These are phyloP conservation scores for Dothistroma septosporum DNA, from an alignment of 2,329 filamentous ascomycete genomes.

Conservation along the genomic window DNA sequence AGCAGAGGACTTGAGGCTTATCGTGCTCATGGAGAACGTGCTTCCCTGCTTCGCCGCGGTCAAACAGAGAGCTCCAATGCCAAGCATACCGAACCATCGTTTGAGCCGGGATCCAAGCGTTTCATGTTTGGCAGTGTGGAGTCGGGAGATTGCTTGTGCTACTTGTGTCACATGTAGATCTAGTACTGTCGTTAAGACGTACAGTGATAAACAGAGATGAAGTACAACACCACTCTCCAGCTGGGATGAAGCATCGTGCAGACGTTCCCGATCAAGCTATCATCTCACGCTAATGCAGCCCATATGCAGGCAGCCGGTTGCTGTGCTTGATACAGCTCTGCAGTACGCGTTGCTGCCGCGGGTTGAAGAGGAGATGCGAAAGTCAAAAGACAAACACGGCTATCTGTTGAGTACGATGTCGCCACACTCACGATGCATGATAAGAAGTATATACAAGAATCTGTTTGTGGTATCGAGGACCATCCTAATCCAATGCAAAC, in stretches of 20 bases:
- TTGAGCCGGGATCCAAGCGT: neutral
- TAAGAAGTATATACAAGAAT: neutral
- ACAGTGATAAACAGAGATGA: neutral
- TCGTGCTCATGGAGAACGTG: neutral
- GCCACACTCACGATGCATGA: neutral
- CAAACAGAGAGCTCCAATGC: neutral
- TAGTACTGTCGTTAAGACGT: too few relatives aligned
- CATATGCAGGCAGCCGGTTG: neutral
- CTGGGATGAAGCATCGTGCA: too few relatives aligned
- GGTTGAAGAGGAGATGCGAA: neutral
- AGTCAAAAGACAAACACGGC: neutral
- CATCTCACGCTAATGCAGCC: neutral
- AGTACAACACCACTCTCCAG: too few relatives aligned
- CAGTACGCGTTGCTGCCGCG: neutral
- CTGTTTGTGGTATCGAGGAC: neutral
- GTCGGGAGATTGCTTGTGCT: neutral
- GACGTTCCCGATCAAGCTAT: neutral
- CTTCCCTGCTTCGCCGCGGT: neutral
- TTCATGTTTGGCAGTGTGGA: neutral
- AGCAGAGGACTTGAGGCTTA: neutral
- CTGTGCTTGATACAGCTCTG: neutral
- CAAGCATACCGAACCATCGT: slow-evolving; percentile 1
- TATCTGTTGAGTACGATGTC: neutral
- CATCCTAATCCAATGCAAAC: neutral
- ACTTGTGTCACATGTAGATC: too few relatives aligned